Conservation (phyloP, 331 rosid species). For the Saraca asoca region DNA sequence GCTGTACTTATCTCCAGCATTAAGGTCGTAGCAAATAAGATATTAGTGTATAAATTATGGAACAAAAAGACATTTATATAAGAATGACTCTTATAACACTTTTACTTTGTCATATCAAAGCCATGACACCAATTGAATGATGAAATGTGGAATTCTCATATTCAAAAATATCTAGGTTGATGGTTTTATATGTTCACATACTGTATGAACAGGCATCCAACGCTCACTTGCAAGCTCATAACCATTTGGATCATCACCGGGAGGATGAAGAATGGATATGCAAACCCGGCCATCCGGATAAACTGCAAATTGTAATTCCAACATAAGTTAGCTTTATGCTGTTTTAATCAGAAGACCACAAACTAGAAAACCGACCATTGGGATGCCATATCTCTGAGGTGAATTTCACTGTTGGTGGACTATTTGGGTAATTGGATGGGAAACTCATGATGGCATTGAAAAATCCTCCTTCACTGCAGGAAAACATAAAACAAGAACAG, state of each 20-base stretch:
- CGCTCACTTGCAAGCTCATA: constrained; percentile 99
- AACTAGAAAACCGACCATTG: constrained; percentile 61
- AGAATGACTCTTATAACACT: too few species aligned
- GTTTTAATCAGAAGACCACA: constrained; percentile 19
- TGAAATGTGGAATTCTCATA: background rate
- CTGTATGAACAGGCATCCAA: constrained; percentile 99
- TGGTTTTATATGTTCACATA: constrained; percentile 37
- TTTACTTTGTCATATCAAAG: background rate
- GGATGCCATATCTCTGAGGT: constrained; percentile 97
- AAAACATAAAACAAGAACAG: constrained; percentile 29
- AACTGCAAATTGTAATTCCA: constrained; percentile 50
- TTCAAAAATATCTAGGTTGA: background rate
- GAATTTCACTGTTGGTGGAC: constrained; percentile 93
- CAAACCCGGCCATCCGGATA: constrained; percentile 99
- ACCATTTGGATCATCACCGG: constrained; percentile 99
- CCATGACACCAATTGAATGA: background rate
- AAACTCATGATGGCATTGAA: constrained; percentile 96
- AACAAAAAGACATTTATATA: too few species aligned
- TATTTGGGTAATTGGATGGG: constrained; percentile 89
- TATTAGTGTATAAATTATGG: too few species aligned
- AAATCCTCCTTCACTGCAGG: constrained; percentile 87
- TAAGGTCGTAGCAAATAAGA: too few species aligned
- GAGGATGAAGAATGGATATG: constrained; percentile 98
- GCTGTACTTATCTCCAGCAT: constrained; percentile 2
- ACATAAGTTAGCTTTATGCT: constrained; percentile 19